Evolutionary conservation across 2,329 filamentous ascomycete species (phyloP).

Genomic region (Hymenoscyphus infarciens): DNA sequence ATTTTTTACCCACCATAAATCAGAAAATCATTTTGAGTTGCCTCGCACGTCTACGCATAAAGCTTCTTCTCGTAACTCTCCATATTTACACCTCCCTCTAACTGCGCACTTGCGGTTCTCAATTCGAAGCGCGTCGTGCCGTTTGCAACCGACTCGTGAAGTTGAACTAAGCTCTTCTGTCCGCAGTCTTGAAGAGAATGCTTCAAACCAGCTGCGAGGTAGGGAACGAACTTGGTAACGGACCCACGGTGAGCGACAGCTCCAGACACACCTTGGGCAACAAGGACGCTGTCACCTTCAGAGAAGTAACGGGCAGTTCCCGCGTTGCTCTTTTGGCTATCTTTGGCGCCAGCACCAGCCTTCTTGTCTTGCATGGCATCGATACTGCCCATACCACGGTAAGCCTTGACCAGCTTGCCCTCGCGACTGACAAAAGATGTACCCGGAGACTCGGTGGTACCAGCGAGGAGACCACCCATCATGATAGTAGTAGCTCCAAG

Average conservation of each 20-base stretch:
- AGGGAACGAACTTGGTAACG: constrained; percentile 92
- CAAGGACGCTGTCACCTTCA: constrained; percentile 88
- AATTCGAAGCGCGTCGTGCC: constrained; percentile 89
- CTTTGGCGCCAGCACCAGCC: constrained; percentile 73
- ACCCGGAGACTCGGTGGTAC: constrained; percentile 95
- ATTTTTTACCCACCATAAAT: constrained; percentile 9
- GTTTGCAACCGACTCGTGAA: constrained; percentile 70
- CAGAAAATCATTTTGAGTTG: constrained; percentile 6
- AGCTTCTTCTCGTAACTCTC: constrained; percentile 99
- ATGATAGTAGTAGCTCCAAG: constrained; percentile 94
- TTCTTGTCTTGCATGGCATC: constrained; percentile 99
- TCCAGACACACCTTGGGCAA: constrained; percentile 94
- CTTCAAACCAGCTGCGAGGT: constrained; percentile 91
- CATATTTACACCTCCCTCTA: constrained; percentile 97
- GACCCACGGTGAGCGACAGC: constrained; percentile 71
- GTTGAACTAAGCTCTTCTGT: constrained; percentile 70
- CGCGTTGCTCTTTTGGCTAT: constrained; percentile 79
- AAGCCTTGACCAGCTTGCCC: constrained; percentile 97
- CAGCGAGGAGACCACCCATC: constrained; percentile 98
- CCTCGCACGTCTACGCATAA: constrained; percentile 62
- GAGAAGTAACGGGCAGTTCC: constrained; percentile 98
- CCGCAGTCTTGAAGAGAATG: constrained; percentile 97
- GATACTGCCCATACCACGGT: constrained; percentile 98
- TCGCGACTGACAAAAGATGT: constrained; percentile 95
- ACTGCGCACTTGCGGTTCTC: constrained; percentile 87